These are phyloP conservation scores for Nicotiana sylvestris DNA, from an alignment of 257 asterid species.

Conservation along the genomic window DNA sequence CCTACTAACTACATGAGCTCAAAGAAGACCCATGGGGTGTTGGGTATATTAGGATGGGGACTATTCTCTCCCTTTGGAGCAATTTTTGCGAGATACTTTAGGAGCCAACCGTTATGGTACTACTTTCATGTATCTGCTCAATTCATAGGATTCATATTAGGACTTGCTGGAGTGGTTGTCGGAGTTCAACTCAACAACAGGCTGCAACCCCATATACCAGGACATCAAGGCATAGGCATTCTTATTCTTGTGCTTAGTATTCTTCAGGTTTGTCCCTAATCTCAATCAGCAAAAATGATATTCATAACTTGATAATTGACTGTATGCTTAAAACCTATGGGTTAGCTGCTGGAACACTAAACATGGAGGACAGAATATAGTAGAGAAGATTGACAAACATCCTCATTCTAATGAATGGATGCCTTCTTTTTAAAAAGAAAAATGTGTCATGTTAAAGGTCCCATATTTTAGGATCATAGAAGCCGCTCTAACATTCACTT, in stretches of 20 bases:
- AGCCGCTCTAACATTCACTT: background rate
- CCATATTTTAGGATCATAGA: background rate
- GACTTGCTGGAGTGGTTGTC: constrained; percentile 58
- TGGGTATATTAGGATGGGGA: constrained; percentile 78
- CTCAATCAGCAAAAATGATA: background rate
- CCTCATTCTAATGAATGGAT: background rate
- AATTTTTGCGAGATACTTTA: constrained; percentile 70
- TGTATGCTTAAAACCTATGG: background rate
- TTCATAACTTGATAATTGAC: background rate
- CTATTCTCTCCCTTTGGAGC: constrained; percentile 78
- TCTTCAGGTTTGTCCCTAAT: constrained; percentile 55
- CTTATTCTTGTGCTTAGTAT: constrained; percentile 59
- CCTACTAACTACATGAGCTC: constrained; percentile 34
- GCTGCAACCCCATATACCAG: constrained; percentile 54
- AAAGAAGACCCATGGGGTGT: constrained; percentile 68
- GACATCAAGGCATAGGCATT: constrained; percentile 82
- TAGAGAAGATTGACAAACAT: background rate
- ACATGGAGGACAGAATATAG: background rate
- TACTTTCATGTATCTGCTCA: constrained; percentile 69
- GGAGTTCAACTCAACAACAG: constrained; percentile 61
- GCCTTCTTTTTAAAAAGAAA: background rate
- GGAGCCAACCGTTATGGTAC: constrained; percentile 55
- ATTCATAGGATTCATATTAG: constrained; percentile 66
- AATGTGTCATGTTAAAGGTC: background rate
- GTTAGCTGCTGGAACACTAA: background rate